phyloP scores from a whole-genome alignment of 176 grass and related monocot genomes.

The Avena atlantica region DNA sequence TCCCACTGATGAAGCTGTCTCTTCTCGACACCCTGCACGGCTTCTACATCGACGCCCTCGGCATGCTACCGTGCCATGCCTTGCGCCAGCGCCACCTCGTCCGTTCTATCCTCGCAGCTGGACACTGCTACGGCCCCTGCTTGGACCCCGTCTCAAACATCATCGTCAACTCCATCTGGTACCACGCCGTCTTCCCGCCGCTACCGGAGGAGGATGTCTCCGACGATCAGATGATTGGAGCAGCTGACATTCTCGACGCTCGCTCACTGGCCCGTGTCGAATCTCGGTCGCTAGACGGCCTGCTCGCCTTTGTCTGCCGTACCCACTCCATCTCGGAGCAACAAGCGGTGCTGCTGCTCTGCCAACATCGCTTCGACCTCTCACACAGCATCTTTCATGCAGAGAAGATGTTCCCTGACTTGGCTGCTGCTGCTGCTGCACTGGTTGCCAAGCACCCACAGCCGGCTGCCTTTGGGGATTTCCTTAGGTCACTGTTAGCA shows the following conservation, averaged over 20 bases:
- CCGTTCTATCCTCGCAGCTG: not conserved
- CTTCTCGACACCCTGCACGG: not conserved
- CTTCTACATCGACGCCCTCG: not conserved
- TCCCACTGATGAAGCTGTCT: not conserved
- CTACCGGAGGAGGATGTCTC: not conserved
- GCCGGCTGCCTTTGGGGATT: constrained; percentile 9
- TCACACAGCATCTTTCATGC: not conserved
- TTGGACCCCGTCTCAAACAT: not conserved
- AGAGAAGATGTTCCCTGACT: not conserved
- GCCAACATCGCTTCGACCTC: not conserved
- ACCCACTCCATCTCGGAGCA: not conserved
- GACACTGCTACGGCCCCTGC: not conserved
- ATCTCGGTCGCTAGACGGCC: not conserved
- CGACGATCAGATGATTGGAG: not conserved
- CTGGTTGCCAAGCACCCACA: constrained; percentile 2
- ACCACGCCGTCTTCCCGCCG: not conserved
- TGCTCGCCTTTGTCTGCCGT: not conserved
- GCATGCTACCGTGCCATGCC: not conserved
- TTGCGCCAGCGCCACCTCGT: not conserved
- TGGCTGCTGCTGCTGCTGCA: not conserved
- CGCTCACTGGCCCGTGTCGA: not conserved
- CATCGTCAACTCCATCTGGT: constrained; percentile 6
- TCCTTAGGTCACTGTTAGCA: not conserved
- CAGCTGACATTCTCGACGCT: constrained; percentile 12
- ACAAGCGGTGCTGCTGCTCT: not conserved